These are phyloP conservation scores for Pouteria glomerata DNA, from an alignment of 148 eudicot species.

Conservation along the genomic window DNA sequence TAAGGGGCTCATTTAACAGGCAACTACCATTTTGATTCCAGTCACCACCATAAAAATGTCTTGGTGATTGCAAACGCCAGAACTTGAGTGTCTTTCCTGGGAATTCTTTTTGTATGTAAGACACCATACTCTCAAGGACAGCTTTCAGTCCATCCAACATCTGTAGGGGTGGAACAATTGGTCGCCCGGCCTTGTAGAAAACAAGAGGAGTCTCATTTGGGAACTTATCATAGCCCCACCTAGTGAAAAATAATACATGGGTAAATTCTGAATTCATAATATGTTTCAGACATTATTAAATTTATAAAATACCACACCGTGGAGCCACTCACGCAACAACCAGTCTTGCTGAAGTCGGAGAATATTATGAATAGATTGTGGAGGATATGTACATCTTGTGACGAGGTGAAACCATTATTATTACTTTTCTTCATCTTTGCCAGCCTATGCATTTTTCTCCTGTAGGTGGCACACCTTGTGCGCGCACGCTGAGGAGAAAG, in stretches of 20 bases:
- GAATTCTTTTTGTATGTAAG: conserved; percentile 56
- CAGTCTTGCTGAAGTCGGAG: no score
- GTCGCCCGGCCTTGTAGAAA: conserved; percentile 58
- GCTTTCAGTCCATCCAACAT: conserved; percentile 60
- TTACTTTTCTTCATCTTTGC: neutral
- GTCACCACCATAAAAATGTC: conserved; percentile 91
- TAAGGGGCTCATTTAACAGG: conserved; percentile 65
- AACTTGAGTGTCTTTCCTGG: conserved; percentile 59
- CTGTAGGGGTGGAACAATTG: conserved; percentile 60
- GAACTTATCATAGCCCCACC: conserved; percentile 94
- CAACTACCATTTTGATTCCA: conserved; percentile 99
- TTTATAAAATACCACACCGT: neutral
- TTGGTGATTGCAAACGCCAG: conserved; percentile 89
- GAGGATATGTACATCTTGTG: neutral
- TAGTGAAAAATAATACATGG: conserved; percentile 14
- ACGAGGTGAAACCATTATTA: neutral
- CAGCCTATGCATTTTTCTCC: neutral
- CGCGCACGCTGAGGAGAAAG: neutral
- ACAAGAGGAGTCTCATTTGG: conserved; percentile 87
- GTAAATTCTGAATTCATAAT: neutral
- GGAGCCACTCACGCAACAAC: neutral
- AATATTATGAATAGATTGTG: no score
- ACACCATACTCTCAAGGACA: conserved; percentile 68
- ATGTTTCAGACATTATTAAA: neutral
- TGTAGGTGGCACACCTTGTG: neutral